phyloP scores from a whole-genome alignment of 1,284 basidiomycete genomes.

The Rhodotorula glutinis region DNA sequence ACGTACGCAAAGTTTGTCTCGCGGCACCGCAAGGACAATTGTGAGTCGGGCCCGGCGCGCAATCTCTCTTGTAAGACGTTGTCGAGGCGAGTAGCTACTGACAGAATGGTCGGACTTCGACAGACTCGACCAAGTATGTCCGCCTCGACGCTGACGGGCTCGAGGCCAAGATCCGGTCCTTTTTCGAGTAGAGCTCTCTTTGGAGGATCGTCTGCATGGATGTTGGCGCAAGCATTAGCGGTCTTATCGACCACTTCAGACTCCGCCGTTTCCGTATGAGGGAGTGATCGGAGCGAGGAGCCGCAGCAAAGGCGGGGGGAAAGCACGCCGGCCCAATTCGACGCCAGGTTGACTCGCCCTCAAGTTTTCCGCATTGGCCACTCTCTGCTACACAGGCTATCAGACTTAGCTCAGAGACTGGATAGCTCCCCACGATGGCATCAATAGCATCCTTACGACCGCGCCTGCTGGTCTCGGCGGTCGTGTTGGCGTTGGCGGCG shows the following conservation, averaged over 20 bases:
- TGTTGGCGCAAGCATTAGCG: no score
- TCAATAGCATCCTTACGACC: background rate
- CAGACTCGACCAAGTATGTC: constrained; percentile 43
- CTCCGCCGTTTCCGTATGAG: no score
- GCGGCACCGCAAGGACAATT: constrained; percentile 40
- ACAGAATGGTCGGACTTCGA: background rate
- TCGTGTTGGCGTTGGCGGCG: background rate
- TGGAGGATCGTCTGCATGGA: no score
- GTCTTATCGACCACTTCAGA: no score
- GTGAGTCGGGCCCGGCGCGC: no score
- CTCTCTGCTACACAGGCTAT: no score
- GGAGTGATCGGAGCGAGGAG: background rate
- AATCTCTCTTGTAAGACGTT: no score
- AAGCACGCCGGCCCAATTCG: background rate
- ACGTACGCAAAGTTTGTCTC: constrained; percentile 43
- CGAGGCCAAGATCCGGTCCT: constrained; percentile 35
- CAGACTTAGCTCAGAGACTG: no score
- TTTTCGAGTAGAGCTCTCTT: constrained; percentile 28
- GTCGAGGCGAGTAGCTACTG: no score
- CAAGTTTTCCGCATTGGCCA: no score
- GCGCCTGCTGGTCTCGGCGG: background rate
- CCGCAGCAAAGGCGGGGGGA: background rate
- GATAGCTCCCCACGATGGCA: no score
- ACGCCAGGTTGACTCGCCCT: no score
- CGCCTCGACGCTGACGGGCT: constrained; percentile 42